These are phyloP conservation scores for Cucumis cinereus DNA, from an alignment of 306 rosid genomes.

Conservation along the genomic window DNA sequence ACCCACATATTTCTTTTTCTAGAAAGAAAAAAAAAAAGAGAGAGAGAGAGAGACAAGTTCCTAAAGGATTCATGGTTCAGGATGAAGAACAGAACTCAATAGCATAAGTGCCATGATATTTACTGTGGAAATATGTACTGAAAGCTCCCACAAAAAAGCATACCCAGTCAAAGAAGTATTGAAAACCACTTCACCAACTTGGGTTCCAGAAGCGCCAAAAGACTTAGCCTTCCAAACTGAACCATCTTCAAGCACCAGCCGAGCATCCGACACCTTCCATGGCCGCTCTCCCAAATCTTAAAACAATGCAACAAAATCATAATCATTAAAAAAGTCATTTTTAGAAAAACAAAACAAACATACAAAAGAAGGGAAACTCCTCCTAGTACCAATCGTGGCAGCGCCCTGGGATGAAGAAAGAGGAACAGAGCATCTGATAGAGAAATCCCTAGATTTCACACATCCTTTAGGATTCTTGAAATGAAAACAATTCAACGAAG, in stretches of 20 bases:
- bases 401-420: slow-evolving; percentile 2
- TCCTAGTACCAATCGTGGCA: slow-evolving; percentile 18
- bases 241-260: slow-evolving; percentile 86
- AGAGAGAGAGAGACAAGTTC: no score
- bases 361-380: background rate
- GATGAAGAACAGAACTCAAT: background rate
- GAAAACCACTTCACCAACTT: slow-evolving; percentile 96
- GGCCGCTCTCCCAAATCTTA: slow-evolving; percentile 60
- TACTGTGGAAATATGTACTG: background rate
- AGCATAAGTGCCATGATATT: background rate
- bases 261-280: slow-evolving; percentile 85
- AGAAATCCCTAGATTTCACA: slow-evolving; percentile 14
- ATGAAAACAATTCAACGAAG: slow-evolving; percentile 12
- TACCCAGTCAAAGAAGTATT: slow-evolving; percentile 90
- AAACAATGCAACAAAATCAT: background rate
- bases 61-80: background rate
- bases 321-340: background rate
- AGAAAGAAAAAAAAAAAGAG: no score
- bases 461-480: slow-evolving; percentile 1
- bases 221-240: slow-evolving; percentile 97
- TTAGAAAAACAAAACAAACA: background rate
- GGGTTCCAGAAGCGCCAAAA: slow-evolving; percentile 90
- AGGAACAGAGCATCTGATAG: slow-evolving; percentile 31
- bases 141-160: slow-evolving; percentile 7
- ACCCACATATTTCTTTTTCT: no score